Evolutionary conservation across 768 basidiomycete genomes (phyloP), one percentile per base, ranked within the genome.

Genomic region (Bullera alba): DNA sequence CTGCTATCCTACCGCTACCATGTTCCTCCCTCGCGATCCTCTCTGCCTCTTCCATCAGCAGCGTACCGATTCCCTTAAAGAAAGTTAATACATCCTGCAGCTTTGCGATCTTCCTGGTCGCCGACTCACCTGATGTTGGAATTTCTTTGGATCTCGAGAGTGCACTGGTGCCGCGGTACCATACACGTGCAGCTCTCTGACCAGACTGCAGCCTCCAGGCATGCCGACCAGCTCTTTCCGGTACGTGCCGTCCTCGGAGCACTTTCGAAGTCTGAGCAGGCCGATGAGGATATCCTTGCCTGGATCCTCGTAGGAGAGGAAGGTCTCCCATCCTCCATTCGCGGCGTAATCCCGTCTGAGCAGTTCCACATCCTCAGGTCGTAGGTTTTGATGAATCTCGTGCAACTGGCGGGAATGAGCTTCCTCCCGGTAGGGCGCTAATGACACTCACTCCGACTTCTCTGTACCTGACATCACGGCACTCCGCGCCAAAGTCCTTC

Each of bases 301-400:
- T 5, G 95, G 93, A 71, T 99, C 95, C 75, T 99, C 95, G 69
- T 97, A 99, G 25, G 92, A 93, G 4, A 99, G 76, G 80, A 99
- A 99, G 1, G 95, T 97, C 75, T 99, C 95, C 95, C 95, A 99
- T 39, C 95, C 92, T 5, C 92, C 93, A 67, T 97, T 99, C 26
- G 95, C 95, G 2, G 86, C 77, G 72, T 99, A 99, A 70, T 99
- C 95, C 34, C 95, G 79, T 51, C 95, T 81, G 28, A 99, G 82
- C 3, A 99, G 83, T 73, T 99, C 95, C 45, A 95, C 86, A 15
- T 87, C 85, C 70, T 93, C 87, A 52, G 92, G 92, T 19, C 91
- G 82, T 39, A 97, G 88, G 75, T 93, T 92, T 77, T 95, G 85
- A 70, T 99, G 95, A 42, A 99, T 97, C 74, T 99, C 95, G 73